phyloP scores from a whole-genome alignment of 106 monocot genomes.

The Alisma plantagoaquatica region DNA sequence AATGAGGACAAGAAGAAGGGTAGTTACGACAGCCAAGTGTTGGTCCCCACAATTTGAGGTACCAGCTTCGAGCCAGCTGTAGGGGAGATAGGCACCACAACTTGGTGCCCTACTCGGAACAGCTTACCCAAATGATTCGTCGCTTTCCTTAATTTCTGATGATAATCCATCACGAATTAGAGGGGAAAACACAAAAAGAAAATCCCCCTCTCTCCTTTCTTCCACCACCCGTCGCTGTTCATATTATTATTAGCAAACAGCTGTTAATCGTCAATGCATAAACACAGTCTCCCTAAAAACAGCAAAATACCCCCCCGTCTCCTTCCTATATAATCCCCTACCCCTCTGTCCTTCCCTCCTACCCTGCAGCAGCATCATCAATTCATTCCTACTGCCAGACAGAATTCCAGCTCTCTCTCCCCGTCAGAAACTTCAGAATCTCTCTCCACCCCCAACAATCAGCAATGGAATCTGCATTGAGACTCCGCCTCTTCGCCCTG shows the following conservation, averaged over 20 bases:
- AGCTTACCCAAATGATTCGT: background rate
- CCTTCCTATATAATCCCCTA: conserved; percentile 1
- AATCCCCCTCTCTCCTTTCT: background rate
- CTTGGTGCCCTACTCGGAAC: too few relatives aligned
- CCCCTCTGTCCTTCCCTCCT: conserved; percentile 4
- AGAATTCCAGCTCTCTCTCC: too few relatives aligned
- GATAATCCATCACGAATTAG: background rate
- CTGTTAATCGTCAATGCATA: too few relatives aligned
- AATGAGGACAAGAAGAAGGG: too few relatives aligned
- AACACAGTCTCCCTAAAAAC: too few relatives aligned
- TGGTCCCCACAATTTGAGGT: too few relatives aligned
- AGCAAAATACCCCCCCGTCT: background rate
- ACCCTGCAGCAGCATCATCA: background rate
- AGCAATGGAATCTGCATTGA: conserved; percentile 14
- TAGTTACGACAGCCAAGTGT: too few relatives aligned
- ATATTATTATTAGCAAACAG: too few relatives aligned
- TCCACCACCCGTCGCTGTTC: background rate
- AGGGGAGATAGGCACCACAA: too few relatives aligned
- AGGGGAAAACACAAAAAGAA: too few relatives aligned
- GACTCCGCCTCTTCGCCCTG: conserved; percentile 9
- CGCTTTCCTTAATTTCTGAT: background rate
- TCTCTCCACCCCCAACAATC: background rate
- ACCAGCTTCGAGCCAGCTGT: too few relatives aligned
- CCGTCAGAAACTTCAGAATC: background rate
- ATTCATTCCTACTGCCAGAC: too few relatives aligned